Evolutionary conservation across 2,329 filamentous ascomycete species (phyloP).

Genomic region (Ophiognomonia clavigignenti-juglandacearum): DNA sequence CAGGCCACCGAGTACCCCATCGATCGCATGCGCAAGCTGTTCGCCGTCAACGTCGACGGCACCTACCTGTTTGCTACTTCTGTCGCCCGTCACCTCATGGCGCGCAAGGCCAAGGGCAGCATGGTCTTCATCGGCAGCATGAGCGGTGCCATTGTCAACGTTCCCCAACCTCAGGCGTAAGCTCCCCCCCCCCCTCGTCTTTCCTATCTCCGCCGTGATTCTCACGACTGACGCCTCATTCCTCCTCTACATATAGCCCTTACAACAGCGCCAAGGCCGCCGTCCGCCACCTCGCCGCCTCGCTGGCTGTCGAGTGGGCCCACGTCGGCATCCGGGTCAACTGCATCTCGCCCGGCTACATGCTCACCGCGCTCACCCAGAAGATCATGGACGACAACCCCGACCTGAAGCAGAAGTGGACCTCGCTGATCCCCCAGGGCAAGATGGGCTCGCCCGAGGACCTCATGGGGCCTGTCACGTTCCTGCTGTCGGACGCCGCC

Average conservation of each 20-base stretch:
- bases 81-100: slow-evolving; percentile 85
- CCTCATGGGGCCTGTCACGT: slow-evolving; percentile 82
- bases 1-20: slow-evolving; percentile 87
- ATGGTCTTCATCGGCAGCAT: slow-evolving; percentile 96
- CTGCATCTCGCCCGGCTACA: slow-evolving; percentile 92
- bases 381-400: slow-evolving; percentile 94
- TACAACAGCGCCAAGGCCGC: slow-evolving; percentile 95
- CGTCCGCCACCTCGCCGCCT: slow-evolving; percentile 80
- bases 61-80: slow-evolving; percentile 84
- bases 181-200: slow-evolving; percentile 20
- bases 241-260: slow-evolving; percentile 40
- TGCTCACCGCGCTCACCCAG: slow-evolving; percentile 87
- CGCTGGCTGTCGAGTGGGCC: slow-evolving; percentile 92
- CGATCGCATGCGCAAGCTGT: slow-evolving; percentile 87
- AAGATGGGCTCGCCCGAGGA: slow-evolving; percentile 92
- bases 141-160: slow-evolving; percentile 89
- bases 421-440: slow-evolving; percentile 82
- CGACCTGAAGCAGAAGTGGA: slow-evolving; percentile 86
- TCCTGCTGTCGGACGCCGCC: slow-evolving; percentile 32
- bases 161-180: slow-evolving; percentile 83
- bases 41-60: slow-evolving; percentile 88
- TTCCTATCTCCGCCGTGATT: background rate
- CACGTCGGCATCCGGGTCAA: slow-evolving; percentile 85
- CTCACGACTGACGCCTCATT: background rate
- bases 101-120: slow-evolving; percentile 70